Evolutionary conservation across 257 asterid species (phyloP), one percentile per base, ranked within the genome.

Genomic region (Echites panduratus): DNA sequence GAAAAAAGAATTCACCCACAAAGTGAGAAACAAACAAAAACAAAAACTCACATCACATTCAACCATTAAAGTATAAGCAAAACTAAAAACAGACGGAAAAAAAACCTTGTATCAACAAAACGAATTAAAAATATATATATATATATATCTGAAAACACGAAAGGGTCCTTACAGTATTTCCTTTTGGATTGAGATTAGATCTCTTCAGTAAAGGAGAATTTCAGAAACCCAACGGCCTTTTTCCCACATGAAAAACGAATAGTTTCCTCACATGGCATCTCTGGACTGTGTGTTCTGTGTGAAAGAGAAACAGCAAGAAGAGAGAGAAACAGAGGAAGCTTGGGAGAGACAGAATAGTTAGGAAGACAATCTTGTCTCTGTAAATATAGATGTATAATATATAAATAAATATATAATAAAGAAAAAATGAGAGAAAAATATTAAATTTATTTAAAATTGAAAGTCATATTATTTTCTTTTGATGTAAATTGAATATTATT

Each of bases 201-300:
- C 63, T 40, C 58, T 45, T 27, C 76, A 9, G 20, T 19, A 62
- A 35, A 73, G 19, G 26, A 35, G 35, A 73, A 61, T 40, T 64
- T 62, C 59, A 47, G 70, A 62, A 73, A 54, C 45, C 58, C 17
- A 48, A 58, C 26, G 27, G 44, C 13, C 47, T 29, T 35, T 63
- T 19, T 38, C 20, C 72, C 72, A 68, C 59, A 16, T 47, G 71
- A 66, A 29, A 66, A 66, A 41, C 11, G 70, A 66, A 66, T 41
- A 43, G 70, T 29, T 10, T 22, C 54, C 24, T 22, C 68, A 63
- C 68, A 63, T 63, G 68, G 48, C 68, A n/a, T 63, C 68, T 63
- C 49, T 19, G 8, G 2, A 6, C n/a, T 50, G 68, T 35, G 68
- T 38, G 24, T 19, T 63, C 16, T 62, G 29, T 17, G 49, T 35